These are phyloP conservation scores for Parastagonospora avenae DNA, from an alignment of 2,329 filamentous ascomycete genomes.

Conservation along the genomic window DNA sequence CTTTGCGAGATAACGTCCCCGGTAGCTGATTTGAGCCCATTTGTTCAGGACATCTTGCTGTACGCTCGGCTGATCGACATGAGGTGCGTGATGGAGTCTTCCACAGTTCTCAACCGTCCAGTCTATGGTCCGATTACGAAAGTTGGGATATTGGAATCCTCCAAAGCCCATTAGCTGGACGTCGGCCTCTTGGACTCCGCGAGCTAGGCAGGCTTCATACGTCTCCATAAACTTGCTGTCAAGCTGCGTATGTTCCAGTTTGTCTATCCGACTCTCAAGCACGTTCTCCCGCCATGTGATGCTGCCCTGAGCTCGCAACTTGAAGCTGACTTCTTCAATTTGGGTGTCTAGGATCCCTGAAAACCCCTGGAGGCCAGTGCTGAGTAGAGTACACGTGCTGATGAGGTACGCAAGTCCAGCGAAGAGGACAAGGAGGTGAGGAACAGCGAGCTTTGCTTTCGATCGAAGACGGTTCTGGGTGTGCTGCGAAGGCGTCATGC, in stretches of 20 bases:
- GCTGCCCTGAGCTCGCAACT: no score
- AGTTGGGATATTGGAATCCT: constrained; percentile 17
- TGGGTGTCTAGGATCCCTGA: no score
- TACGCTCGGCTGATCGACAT: constrained; percentile 3
- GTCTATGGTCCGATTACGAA: constrained; percentile 20
- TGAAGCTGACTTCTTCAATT: no score
- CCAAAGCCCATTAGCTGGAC: constrained; percentile 6
- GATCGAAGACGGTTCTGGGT: no score
- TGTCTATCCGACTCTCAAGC: constrained; percentile 10
- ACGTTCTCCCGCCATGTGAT: background rate
- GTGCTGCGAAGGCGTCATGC: no score
- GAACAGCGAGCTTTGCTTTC: no score
- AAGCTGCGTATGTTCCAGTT: constrained; percentile 11
- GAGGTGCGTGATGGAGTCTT: constrained; percentile 24
- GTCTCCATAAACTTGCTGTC: constrained; percentile 20
- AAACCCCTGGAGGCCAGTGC: no score
- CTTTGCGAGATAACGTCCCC: background rate
- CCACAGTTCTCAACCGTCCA: constrained; percentile 31
- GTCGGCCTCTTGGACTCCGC: constrained; percentile 21
- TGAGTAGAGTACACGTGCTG: no score
- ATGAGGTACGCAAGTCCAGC: no score
- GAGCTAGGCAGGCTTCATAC: constrained; percentile 31
- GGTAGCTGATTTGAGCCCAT: constrained; percentile 3
- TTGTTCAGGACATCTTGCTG: constrained; percentile 8
- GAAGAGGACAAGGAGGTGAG: no score